phyloP scores from a whole-genome alignment of 495 filamentous ascomycete genomes.

The Trichoderma orchidacearum region DNA sequence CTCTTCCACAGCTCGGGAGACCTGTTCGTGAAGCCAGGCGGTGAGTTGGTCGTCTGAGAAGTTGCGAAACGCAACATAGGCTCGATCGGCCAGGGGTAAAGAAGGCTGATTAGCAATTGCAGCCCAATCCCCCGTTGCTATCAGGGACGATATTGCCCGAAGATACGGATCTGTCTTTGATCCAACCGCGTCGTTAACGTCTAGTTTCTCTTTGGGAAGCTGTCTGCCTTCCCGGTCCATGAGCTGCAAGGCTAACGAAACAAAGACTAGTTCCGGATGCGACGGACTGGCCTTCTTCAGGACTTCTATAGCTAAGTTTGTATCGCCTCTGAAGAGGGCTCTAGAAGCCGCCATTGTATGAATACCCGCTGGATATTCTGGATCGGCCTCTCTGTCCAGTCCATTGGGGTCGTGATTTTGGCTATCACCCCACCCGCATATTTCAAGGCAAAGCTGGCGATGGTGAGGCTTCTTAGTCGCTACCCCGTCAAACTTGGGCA shows the following conservation, averaged over 20 bases:
- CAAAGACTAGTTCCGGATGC: constrained; percentile 35
- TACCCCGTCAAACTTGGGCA: constrained; percentile 27
- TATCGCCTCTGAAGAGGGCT: constrained; percentile 60
- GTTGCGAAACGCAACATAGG: constrained; percentile 76
- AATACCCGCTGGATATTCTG: constrained; percentile 50
- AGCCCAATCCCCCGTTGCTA: constrained; percentile 78
- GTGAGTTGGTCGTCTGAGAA: constrained; percentile 67
- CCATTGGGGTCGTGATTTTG: constrained; percentile 40
- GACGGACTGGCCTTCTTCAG: constrained; percentile 34
- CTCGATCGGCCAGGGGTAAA: constrained; percentile 70
- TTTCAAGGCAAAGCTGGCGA: constrained; percentile 62
- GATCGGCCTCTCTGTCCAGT: constrained; percentile 25
- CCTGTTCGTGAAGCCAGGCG: constrained; percentile 51
- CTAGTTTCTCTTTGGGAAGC: constrained; percentile 19
- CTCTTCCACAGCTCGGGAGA: constrained; percentile 46
- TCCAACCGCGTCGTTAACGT: constrained; percentile 32
- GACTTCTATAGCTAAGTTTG: constrained; percentile 40
- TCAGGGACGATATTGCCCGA: constrained; percentile 81
- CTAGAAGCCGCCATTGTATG: constrained; percentile 72
- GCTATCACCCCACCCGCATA: constrained; percentile 55
- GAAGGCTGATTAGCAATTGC: constrained; percentile 69
- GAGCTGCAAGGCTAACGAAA: constrained; percentile 38
- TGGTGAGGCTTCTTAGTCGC: constrained; percentile 58
- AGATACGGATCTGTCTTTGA: constrained; percentile 66
- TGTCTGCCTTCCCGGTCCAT: constrained; percentile 22